phyloP scores from a whole-genome alignment of 768 basidiomycete species.

The Kwoniella pini region DNA sequence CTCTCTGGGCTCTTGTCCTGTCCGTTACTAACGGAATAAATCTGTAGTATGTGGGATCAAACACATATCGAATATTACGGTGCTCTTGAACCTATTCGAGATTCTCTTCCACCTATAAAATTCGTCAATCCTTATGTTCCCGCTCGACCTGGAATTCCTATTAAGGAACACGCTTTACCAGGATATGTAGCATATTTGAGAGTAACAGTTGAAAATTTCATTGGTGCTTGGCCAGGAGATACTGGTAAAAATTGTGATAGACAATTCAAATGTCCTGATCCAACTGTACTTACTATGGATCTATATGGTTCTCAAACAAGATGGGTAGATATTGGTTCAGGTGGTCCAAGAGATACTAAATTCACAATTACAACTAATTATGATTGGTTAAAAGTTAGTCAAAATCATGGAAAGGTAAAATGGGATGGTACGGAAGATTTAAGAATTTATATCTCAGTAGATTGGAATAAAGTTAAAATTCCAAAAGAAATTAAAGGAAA shows the following conservation, averaged over 20 bases:
- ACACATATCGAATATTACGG: conserved; percentile 35
- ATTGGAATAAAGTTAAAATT: conserved; percentile 60
- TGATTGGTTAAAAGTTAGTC: conserved; percentile 62
- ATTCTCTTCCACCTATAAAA: conserved; percentile 57
- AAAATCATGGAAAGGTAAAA: conserved; percentile 60
- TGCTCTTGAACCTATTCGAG: conserved; percentile 67
- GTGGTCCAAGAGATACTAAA: conserved; percentile 64
- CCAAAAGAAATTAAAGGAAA: neutral
- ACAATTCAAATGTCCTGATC: conserved; percentile 44
- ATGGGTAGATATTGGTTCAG: conserved; percentile 67
- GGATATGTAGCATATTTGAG: conserved; percentile 66
- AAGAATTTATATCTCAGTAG: conserved; percentile 63
- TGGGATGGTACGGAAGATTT: conserved; percentile 57
- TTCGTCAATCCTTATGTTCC: conserved; percentile 60
- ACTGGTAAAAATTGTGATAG: conserved; percentile 63
- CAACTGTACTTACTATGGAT: conserved; percentile 61
- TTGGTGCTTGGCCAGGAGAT: conserved; percentile 71
- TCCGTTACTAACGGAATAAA: neutral
- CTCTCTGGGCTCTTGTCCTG: neutral
- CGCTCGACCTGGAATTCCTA: conserved; percentile 58
- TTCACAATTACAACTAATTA: conserved; percentile 61
- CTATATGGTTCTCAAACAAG: conserved; percentile 62
- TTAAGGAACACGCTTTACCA: conserved; percentile 56
- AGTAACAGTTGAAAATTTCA: conserved; percentile 64
- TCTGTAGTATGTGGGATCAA: conserved; percentile 21